Conservation (phyloP, 1,284 basidiomycete species). For the Fomitopsis palustris region DNA sequence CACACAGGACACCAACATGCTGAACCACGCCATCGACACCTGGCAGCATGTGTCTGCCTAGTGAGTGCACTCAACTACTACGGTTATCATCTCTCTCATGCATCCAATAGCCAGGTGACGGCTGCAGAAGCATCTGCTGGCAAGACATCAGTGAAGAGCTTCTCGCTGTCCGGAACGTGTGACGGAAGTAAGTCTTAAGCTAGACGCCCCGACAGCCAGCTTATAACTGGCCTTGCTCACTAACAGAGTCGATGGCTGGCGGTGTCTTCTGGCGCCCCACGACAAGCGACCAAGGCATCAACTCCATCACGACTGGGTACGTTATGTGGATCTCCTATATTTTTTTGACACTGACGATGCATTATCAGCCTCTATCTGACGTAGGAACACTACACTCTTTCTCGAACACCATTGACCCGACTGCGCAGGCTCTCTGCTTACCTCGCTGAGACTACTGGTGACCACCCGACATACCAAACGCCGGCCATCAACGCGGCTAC, state of each 20-base stretch:
- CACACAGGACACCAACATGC: conserved; percentile 27
- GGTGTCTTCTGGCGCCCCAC: conserved; percentile 47
- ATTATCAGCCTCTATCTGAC: conserved; percentile 28
- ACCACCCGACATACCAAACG: conserved; percentile 37
- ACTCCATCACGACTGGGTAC: conserved; percentile 49
- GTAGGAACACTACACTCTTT: neutral
- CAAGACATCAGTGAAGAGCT: conserved; percentile 35
- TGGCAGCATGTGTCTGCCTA: conserved; percentile 46
- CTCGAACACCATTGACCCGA: neutral
- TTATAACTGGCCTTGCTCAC: neutral
- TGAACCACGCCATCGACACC: conserved; percentile 42
- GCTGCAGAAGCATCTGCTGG: conserved; percentile 34
- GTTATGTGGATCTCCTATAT: conserved; percentile 19
- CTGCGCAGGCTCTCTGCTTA: conserved; percentile 35
- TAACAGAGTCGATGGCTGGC: conserved; percentile 20
- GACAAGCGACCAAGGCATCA: conserved; percentile 35
- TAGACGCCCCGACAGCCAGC: neutral
- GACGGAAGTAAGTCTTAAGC: conserved; percentile 21
- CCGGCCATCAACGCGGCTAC: conserved; percentile 42
- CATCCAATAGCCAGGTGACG: conserved; percentile 28
- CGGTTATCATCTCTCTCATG: conserved; percentile 16
- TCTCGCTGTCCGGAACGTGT: conserved; percentile 37
- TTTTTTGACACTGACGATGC: neutral
- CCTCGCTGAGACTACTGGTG: conserved; percentile 41
- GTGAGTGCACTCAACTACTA: conserved; percentile 25